Conservation (phyloP, 441 rosid genomes). For the Caryocar brasiliense region DNA sequence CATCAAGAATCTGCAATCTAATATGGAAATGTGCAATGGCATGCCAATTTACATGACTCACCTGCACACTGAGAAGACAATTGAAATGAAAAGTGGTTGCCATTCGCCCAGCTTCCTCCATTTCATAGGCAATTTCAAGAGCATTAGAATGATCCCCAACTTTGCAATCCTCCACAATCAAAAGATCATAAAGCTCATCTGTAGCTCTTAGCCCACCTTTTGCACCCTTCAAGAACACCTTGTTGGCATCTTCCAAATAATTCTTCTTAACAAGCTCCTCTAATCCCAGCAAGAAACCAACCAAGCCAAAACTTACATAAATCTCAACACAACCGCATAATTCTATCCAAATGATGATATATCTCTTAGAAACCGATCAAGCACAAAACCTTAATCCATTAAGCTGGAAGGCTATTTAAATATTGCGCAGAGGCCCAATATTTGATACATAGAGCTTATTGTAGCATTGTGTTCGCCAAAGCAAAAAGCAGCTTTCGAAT, state of each 20-base stretch:
- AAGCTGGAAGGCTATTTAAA: too few species aligned
- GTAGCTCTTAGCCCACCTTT: constrained; percentile 77
- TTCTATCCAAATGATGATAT: neutral
- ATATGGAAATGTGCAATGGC: too few species aligned
- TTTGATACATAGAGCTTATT: too few species aligned
- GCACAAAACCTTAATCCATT: too few species aligned
- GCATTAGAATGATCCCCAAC: constrained; percentile 95
- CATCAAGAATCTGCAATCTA: neutral
- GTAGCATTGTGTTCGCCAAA: too few species aligned
- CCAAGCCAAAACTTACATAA: constrained; percentile 3
- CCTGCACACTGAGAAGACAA: constrained; percentile 91
- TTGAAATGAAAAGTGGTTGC: constrained; percentile 95
- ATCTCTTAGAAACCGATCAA: too few species aligned
- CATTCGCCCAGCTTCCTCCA: constrained; percentile 92
- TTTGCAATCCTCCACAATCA: constrained; percentile 86
- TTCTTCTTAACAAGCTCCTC: constrained; percentile 75
- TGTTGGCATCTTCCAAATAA: constrained; percentile 74
- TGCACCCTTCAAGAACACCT: constrained; percentile 82
- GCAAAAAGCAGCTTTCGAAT: too few species aligned
- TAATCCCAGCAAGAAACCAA: constrained; percentile 12
- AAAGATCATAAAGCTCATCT: constrained; percentile 64
- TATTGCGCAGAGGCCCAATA: too few species aligned
- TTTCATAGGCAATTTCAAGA: constrained; percentile 81
- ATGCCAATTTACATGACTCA: constrained; percentile 18
- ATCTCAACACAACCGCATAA: neutral